Percentiles rank a stretch among this genome's conserved stretches.
Conservation (phyloP, 2,329 filamentous ascomycete species). For the Fusarium citri region DNA sequence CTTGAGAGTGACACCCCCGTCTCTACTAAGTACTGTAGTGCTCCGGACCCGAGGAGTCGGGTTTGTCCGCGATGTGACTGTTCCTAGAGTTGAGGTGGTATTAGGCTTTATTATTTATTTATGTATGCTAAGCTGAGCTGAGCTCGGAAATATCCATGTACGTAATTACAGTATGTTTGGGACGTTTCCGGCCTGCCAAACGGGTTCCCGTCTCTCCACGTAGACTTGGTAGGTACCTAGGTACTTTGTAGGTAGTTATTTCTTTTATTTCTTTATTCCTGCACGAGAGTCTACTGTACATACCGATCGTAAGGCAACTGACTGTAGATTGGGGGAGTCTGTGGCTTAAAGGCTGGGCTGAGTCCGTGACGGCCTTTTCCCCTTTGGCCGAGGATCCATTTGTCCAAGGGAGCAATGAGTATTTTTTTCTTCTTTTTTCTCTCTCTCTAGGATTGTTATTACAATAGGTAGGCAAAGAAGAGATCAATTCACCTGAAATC, state of each 20-base stretch:
- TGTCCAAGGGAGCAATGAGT: conserved; percentile 6
- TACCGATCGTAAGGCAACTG: no score
- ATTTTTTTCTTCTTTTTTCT: no score
- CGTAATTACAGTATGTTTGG: background rate
- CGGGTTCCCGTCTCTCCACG: background rate
- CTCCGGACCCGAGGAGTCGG: conserved; percentile 46
- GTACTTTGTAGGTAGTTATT: no score
- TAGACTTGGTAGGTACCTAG: no score
- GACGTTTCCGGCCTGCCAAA: background rate
- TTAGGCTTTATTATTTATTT: conserved; percentile 1
- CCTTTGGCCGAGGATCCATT: background rate
- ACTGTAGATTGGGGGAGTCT: background rate
- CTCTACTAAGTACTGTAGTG: conserved; percentile 12
- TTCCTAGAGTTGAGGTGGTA: conserved; percentile 11
- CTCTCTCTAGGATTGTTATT: background rate
- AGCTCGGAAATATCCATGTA: background rate
- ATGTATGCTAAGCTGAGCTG: background rate
- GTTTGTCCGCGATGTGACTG: conserved; percentile 30
- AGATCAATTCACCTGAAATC: background rate
- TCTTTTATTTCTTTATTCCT: background rate
- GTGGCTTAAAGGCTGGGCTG: conserved; percentile 22
- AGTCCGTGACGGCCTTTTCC: background rate
- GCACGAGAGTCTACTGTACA: conserved; percentile 7
- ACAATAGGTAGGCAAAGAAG: conserved; percentile 1
- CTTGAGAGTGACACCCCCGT: conserved; percentile 24